A percentile compares a stretch with the other conserved stretches of the same genome.
Evolutionary conservation across 805 yeast genomes (phyloP).

Genomic region (Zygotorulaspora chibaensis): DNA sequence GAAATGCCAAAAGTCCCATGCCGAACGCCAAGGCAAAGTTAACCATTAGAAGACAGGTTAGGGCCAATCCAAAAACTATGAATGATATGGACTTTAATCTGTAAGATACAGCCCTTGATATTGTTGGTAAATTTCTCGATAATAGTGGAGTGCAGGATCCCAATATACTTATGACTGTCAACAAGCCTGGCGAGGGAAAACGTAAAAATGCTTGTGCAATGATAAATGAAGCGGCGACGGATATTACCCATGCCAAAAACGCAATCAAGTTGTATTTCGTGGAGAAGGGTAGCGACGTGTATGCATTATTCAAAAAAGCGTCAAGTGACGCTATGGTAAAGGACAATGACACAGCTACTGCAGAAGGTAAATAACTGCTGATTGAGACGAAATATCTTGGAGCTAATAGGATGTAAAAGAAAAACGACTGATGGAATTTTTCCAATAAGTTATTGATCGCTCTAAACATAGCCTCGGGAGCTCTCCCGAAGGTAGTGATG

Average conservation of each 20-base stretch:
- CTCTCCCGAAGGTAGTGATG: slow-evolving; percentile 86
- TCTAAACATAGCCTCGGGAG: slow-evolving; percentile 81
- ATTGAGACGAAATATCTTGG: slow-evolving; percentile 84
- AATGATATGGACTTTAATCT: slow-evolving; percentile 45
- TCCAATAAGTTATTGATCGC: slow-evolving; percentile 89
- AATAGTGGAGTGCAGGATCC: slow-evolving; percentile 22
- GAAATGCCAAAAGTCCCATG: slow-evolving; percentile 68
- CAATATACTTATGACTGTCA: slow-evolving; percentile 17
- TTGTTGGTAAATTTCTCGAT: slow-evolving; percentile 15
- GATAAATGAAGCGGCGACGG: slow-evolving; percentile 30
- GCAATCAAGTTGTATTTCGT: slow-evolving; percentile 21
- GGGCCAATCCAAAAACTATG: slow-evolving; percentile 59
- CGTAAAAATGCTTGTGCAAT: slow-evolving; percentile 20
- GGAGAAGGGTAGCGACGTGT: slow-evolving; percentile 14
- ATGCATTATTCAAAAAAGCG: slow-evolving; percentile 41
- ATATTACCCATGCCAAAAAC: slow-evolving; percentile 27
- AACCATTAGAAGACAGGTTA: slow-evolving; percentile 70
- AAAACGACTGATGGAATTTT: slow-evolving; percentile 95
- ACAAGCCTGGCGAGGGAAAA: slow-evolving; percentile 14
- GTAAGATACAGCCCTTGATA: slow-evolving; percentile 24
- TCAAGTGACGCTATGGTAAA: slow-evolving; percentile 68
- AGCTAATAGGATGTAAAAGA: slow-evolving; percentile 78
- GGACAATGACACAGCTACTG: slow-evolving; percentile 62
- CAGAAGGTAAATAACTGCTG: slow-evolving; percentile 88
- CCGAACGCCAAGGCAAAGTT: slow-evolving; percentile 78